Base-by-base conservation (phyloP, 441 rosid species). In the Hura crepitans region DNA sequence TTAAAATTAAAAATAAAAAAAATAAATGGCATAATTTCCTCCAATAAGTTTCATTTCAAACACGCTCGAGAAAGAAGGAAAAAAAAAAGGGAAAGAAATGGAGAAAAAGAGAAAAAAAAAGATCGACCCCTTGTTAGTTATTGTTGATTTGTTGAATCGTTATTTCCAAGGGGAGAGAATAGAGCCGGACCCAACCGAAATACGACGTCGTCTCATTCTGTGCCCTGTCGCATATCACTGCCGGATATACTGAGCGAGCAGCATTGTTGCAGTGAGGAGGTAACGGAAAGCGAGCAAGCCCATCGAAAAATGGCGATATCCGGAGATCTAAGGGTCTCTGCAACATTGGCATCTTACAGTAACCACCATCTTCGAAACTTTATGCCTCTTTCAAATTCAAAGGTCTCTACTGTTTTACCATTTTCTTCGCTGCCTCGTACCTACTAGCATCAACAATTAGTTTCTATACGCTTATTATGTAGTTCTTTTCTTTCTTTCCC, bases 301-400 rank as follows among this genome's bases (percentile, higher is more conserved):
- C 54, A 69, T 47, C 62, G 72, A 55, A 60, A 27, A 81, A 94
- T 91, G 97, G 86, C 90, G 67, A 83, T 86, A 55, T 83, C 84
- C 23, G 97, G 91, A 80, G 85, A 84, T 83, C 84, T 94, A 67
- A 87, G 88, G 74, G 83, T 94, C 69, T 85, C 92, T 45, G 90
- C 97, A 2, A 81, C 85, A 8, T 74, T 87, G 47, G 86, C 81
- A 2, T 81, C 93, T 60, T 85, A 81, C 81, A 85, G 57, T 63
- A 80, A 69, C 22, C 90, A 70, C 56, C 85, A 85, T 28, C 69
- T 74, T 64, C 87, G 83, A 49, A 67, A 79, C 78, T 80, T 84
- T 2, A 62, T 81, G 22, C 78, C 90, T 60, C 73, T 89, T 77
- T 78, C 91, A 8, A 85, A 70, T 77, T 79, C 94, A 1, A 89